Base-by-base conservation (phyloP, 257 asterid genomes). In the Penstemon newberryi region DNA sequence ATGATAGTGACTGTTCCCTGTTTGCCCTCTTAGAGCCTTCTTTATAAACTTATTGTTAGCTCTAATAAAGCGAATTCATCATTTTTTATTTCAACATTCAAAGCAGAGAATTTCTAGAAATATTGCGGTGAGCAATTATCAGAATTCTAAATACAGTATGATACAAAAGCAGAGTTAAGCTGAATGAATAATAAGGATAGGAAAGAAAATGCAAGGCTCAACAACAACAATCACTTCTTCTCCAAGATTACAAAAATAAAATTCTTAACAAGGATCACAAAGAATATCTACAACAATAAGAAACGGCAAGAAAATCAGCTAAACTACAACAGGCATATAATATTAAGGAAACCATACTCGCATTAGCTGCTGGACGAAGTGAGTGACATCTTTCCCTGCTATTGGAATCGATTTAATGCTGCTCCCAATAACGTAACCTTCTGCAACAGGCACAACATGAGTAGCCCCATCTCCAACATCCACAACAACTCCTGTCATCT, bases 391-490 rank as follows among this genome's bases (percentile, higher is more conserved):
- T 76, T 83, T 81, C 66, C 97, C 97, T 10, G 95, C 66, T 70
- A 90, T 74, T 25, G 99, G 97, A 73, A 90, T 84, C 8, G 99
- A 93, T 75, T 92, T 90, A 65, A 93, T 90, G 91, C 99, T 93
- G 82, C 97, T 83, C 73, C 97, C 99, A 79, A 93, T 86, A 68
- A 88, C 97, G 80, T 90, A 93, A 78, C 99, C 99, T 45, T 93
- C 96, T 38, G 98, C 97, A 73, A 93, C 97, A 70, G 99, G 97
- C 76, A 93, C 99, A 58, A 90, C 87, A 71, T 93, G 99, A 46
- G 97, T 85, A 84, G 96, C 99, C 62, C 99, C 99, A 84, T 93
- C 99, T 61, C 97, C 97, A 71, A 87, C 79, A 70, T 93, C 99
- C 73, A 93, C 89, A 58, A 93, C 99, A 58, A 93, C 92, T 47